These are phyloP conservation scores for Cucurbita moschata DNA, from an alignment of 306 rosid species.

Conservation along the genomic window DNA sequence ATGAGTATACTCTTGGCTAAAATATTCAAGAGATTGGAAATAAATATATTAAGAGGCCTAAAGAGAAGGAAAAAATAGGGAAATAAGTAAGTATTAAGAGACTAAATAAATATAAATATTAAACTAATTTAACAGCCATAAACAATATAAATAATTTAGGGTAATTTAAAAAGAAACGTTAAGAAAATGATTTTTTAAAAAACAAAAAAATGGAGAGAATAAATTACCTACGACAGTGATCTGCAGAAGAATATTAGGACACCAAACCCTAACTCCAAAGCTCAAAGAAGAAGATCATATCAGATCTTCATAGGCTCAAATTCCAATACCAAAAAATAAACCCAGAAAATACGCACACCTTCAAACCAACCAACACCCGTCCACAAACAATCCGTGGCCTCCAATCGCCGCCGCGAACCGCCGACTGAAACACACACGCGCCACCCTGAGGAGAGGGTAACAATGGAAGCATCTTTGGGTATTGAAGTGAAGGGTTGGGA, in stretches of 20 bases:
- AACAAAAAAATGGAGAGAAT: not conserved
- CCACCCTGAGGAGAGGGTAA: not conserved
- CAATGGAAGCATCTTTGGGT: not conserved
- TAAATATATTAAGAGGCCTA: no score
- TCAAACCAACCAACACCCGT: not conserved
- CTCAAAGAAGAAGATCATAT: not conserved
- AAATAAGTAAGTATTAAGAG: no score
- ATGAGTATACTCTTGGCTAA: no score
- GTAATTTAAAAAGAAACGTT: no score
- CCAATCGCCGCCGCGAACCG: not conserved
- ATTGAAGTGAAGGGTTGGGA: not conserved
- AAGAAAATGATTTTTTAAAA: no score
- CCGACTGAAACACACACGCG: not conserved
- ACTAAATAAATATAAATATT: no score
- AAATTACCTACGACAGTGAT: not conserved
- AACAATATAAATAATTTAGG: no score
- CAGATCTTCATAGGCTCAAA: not conserved
- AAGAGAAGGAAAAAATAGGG: no score
- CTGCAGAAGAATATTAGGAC: not conserved
- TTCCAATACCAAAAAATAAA: not conserved
- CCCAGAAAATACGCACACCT: not conserved
- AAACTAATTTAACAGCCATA: no score
- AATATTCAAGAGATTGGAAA: no score
- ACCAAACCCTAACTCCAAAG: conserved; percentile 1
- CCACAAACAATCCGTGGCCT: not conserved